Conservation (phyloP, 2,329 filamentous ascomycete genomes). For the Fusarium subglutinans region DNA sequence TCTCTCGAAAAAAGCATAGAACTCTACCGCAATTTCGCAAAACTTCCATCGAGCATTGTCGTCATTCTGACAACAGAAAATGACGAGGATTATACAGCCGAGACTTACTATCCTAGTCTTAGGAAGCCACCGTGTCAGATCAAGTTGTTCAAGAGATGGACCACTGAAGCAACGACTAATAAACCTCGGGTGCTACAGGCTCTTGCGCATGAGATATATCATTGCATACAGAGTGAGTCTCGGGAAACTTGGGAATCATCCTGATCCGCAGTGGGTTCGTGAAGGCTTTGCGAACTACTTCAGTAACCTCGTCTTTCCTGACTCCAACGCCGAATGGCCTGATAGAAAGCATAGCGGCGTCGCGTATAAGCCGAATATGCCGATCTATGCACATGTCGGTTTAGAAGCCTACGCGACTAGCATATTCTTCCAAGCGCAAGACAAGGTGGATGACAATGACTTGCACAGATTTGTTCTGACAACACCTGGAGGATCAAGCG, state of each 20-base stretch:
- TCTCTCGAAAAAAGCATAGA: conserved; percentile 2
- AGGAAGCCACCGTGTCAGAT: conserved; percentile 11
- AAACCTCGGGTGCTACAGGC: conserved; percentile 7
- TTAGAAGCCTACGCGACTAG: background rate
- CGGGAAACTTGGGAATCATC: background rate
- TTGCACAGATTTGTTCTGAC: conserved; percentile 10
- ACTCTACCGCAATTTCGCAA: conserved; percentile 8
- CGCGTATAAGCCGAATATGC: conserved; percentile 11
- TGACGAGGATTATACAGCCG: background rate
- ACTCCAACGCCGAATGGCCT: conserved; percentile 18
- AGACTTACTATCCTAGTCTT: conserved; percentile 9
- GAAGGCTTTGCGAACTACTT: conserved; percentile 31
- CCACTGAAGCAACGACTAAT: background rate
- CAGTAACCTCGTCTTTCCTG: conserved; percentile 21
- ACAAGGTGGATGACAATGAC: background rate
- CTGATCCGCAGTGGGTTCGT: background rate
- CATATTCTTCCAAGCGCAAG: conserved; percentile 20
- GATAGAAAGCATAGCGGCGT: background rate
- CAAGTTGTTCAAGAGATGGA: conserved; percentile 8
- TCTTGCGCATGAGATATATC: conserved; percentile 26
- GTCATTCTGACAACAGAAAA: conserved; percentile 7
- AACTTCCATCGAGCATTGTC: conserved; percentile 1
- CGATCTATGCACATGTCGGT: conserved; percentile 16
- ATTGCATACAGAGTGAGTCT: conserved; percentile 15
- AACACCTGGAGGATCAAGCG: background rate